Conservation (phyloP, 192 early-diverging fungal species). For the Ambispora gerdemannii region DNA sequence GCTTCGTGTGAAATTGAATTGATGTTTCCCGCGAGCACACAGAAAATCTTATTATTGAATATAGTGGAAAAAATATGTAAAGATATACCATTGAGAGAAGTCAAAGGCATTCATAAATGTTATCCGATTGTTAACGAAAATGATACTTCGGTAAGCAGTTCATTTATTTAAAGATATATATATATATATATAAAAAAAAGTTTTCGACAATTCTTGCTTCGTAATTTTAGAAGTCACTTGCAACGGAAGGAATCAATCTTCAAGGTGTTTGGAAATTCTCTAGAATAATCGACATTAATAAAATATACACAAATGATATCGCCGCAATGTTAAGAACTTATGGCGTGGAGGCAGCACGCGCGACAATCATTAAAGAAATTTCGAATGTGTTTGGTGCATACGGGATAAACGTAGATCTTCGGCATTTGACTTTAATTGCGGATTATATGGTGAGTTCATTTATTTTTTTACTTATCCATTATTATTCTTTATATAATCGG, state of each 20-base stretch:
- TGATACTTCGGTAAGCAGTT: conserved; percentile 61
- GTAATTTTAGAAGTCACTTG: conserved; percentile 50
- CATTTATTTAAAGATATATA: background rate
- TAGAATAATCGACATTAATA: conserved; percentile 78
- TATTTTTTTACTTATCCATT: conserved; percentile 10
- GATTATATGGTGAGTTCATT: conserved; percentile 85
- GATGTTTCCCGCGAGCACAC: conserved; percentile 81
- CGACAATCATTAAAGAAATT: conserved; percentile 90
- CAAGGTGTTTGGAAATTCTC: conserved; percentile 81
- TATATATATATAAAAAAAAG: background rate
- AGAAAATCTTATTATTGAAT: conserved; percentile 93
- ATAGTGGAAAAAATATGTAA: conserved; percentile 77
- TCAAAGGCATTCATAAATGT: conserved; percentile 74
- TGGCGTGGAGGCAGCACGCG: conserved; percentile 96
- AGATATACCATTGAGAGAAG: conserved; percentile 77
- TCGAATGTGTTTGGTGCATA: conserved; percentile 90
- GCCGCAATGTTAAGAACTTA: conserved; percentile 88
- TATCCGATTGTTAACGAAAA: conserved; percentile 80
- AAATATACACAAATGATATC: conserved; percentile 95
- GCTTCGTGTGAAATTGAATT: conserved; percentile 81
- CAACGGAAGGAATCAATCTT: conserved; percentile 90
- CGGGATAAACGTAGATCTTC: conserved; percentile 87
- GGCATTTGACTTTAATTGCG: conserved; percentile 95
- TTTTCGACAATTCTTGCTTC: background rate
- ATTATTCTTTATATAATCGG: background rate